Base-by-base conservation (phyloP, 306 rosid species). In the Dalbergia oliveri region DNA sequence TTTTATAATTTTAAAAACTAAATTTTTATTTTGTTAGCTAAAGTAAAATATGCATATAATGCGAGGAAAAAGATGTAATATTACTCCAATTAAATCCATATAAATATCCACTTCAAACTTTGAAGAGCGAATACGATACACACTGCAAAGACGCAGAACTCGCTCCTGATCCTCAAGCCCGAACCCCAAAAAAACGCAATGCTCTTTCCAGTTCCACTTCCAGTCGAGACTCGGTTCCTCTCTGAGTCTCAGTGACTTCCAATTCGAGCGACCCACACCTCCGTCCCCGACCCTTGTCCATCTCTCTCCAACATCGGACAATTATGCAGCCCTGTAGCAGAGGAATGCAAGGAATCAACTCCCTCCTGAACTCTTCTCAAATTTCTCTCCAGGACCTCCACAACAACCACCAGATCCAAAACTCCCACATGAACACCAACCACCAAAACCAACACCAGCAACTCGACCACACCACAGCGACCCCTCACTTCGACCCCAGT, bases 311-410 rank as follows among this genome's bases (percentile, higher is more conserved):
- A 6, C 23, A 4, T 11, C 41, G 31, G 31, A 26, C 31, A 26
- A 2, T 72, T 66, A 91, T 93, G 96, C 91, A 89, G 44, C 94
- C 92, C 45, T 64, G 89, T 45, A 89, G 85, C 85, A 83, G 83
- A 73, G 97, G 88, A 87, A 92, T 94, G 93, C 90, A 89, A 69
- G 84, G 79, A 10, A 79, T 87, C 15, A 94, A 88, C 84, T 86
- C 97, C 9, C 79, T 88, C 1, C 31, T 26, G 1, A 26, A 2
- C 31, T 26, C 31, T 26, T 26, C 31, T 26, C 31, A 26, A 26
- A 26, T 26, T 37, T 76, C 97, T 5, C 84, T 87, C 21, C 93
- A 91, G 21, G 95, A 16, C 50, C 74, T 94, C 3, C 66, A 43
- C 10, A 49, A 21, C 11, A 59, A 9, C 9, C 54, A 12, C 47